phyloP scores from a whole-genome alignment of 2,329 filamentous ascomycete species.

The Talaromyces albobiverticillius region DNA sequence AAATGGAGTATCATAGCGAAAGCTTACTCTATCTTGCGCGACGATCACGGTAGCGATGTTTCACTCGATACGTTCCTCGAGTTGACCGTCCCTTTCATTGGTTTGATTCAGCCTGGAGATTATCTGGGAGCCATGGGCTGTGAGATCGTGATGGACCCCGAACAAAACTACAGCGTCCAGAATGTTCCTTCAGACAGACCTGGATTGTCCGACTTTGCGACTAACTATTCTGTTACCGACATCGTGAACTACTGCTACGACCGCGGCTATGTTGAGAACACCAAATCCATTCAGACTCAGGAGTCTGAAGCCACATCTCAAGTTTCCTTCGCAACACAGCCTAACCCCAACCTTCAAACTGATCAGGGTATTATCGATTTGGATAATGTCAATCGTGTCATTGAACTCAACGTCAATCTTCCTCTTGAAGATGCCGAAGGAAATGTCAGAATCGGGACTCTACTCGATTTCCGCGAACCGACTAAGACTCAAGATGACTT shows the following conservation, averaged over 20 bases:
- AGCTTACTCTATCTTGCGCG: slow-evolving; percentile 55
- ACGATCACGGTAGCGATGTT: slow-evolving; percentile 47
- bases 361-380: background rate
- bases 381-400: slow-evolving; percentile 6
- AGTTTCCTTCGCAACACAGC: slow-evolving; percentile 27
- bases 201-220: slow-evolving; percentile 19
- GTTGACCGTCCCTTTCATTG: slow-evolving; percentile 46
- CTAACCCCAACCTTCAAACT: slow-evolving; percentile 11
- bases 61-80: slow-evolving; percentile 49
- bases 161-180: slow-evolving; percentile 23
- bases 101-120: slow-evolving; percentile 42
- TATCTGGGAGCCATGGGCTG: slow-evolving; percentile 52
- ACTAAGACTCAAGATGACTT: slow-evolving; percentile 11
- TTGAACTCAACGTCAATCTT: slow-evolving; percentile 3
- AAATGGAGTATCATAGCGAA: slow-evolving; percentile 55
- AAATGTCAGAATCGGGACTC: background rate
- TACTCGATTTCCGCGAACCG: slow-evolving; percentile 1
- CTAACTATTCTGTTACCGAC: slow-evolving; percentile 31
- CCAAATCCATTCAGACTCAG: background rate
- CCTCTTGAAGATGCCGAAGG: background rate
- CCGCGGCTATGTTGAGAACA: slow-evolving; percentile 24
- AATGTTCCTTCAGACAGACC: slow-evolving; percentile 18
- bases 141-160: slow-evolving; percentile 34
- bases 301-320: slow-evolving; percentile 18
- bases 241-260: slow-evolving; percentile 31